Conservation (phyloP, 805 yeast genomes). For the Torulaspora quercuum region DNA sequence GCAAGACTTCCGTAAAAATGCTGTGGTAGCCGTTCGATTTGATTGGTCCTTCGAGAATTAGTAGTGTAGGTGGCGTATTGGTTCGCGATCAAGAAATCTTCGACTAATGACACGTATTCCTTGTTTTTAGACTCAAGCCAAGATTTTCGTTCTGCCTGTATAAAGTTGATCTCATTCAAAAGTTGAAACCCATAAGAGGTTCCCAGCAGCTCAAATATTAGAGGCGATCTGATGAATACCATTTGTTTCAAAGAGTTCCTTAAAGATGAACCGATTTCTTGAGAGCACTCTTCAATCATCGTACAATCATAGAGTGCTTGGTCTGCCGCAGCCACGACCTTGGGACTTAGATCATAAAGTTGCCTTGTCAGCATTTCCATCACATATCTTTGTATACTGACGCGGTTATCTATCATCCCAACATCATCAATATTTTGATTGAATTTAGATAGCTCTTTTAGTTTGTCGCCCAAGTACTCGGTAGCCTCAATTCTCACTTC, state of each 20-base stretch:
- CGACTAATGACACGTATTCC: constrained; percentile 49
- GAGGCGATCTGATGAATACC: constrained; percentile 50
- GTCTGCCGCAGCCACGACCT: constrained; percentile 56
- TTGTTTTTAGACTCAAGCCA: constrained; percentile 56
- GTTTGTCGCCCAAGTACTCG: constrained; percentile 40
- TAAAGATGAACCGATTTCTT: constrained; percentile 24
- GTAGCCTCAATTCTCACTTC: constrained; percentile 58
- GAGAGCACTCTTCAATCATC: constrained; percentile 39
- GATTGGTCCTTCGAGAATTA: constrained; percentile 16
- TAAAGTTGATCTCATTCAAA: constrained; percentile 54
- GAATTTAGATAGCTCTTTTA: constrained; percentile 17
- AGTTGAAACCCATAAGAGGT: constrained; percentile 68
- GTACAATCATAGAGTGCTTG: constrained; percentile 50
- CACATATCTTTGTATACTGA: constrained; percentile 9
- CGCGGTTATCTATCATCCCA: constrained; percentile 5
- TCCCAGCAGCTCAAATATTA: constrained; percentile 61
- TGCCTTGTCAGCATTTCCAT: constrained; percentile 54
- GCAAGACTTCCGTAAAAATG: constrained; percentile 81
- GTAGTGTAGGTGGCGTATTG: constrained; percentile 9
- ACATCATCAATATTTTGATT: constrained; percentile 2
- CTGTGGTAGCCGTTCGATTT: constrained; percentile 41
- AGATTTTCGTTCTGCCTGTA: constrained; percentile 59
- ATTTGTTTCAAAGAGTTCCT: constrained; percentile 41
- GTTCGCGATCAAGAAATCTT: constrained; percentile 36
- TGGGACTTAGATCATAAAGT: constrained; percentile 60